Evolutionary conservation across 805 yeast species (phyloP), one percentile per base, ranked within the genome.

Genomic region (Yarrowia osloensis): DNA sequence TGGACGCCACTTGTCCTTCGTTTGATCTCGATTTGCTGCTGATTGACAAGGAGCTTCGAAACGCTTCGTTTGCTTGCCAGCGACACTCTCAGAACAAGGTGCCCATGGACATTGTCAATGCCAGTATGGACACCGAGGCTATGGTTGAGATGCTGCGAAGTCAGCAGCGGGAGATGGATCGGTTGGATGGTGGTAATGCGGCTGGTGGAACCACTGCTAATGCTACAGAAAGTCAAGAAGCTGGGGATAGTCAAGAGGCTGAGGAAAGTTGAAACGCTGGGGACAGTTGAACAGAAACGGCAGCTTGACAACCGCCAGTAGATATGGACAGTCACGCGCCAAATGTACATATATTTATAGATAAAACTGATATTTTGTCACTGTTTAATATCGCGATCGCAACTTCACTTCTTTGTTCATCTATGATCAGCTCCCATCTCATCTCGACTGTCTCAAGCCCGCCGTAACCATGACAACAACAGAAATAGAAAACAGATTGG

Each of bases 31-130:
- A 71, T 57, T 74, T 94, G 22, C 79, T 98, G 33, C 75, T 94
- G 15, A 87, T 94, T 4, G 82, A 86, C 1, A 84, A 86, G 70
- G 85, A 85, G 22, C 90, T 91, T 69, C 67, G 76, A 39, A 79
- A 89, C 7, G 90, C 91, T 0, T 80, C 94, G 33, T 92, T 92
- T 79, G 88, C 91, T 0, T 78, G 86, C 0, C 90, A 89, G 70
- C 96, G 91, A 61, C 94, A 91, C 74, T 85, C 96, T 1, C 97
- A 94, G 72, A 91, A 88, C 75, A 93, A 90, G 73, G 97, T 95
- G 2, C 99, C 99, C 0, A 81, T 84, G 65, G 99, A 95, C 73
- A 86, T 95, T 22, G 89, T 95, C 4, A 95, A 91, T 74, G 97
- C 97, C 1, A 82, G 90, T 37, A 73, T 86, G 71, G 87, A 89